Conservation (phyloP, 192 early-diverging fungal genomes). For the Linnemannia exigua region DNA sequence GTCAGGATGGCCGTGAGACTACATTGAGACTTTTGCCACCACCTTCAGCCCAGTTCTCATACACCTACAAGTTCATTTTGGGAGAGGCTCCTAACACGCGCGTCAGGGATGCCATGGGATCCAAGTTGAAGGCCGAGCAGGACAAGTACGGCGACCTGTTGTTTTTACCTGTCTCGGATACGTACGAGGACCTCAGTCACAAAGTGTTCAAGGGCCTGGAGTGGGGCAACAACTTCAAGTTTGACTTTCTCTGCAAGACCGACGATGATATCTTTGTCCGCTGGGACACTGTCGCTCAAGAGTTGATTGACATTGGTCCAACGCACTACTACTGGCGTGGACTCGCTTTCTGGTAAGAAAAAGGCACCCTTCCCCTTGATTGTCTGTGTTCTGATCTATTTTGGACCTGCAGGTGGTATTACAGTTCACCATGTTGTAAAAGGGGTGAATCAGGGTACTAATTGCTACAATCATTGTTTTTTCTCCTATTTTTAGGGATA, state of each 20-base stretch:
- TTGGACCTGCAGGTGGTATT: not conserved
- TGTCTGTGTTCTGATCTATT: not conserved
- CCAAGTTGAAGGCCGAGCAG: constrained; percentile 62
- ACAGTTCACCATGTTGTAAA: not conserved
- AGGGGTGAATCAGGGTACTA: not conserved
- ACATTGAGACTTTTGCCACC: constrained; percentile 61
- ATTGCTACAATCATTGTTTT: not conserved
- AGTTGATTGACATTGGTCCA: constrained; percentile 60
- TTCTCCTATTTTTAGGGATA: constrained; percentile 59
- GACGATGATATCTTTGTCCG: constrained; percentile 75
- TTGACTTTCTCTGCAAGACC: constrained; percentile 71
- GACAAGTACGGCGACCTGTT: constrained; percentile 63
- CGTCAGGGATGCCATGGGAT: constrained; percentile 56
- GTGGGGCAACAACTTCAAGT: constrained; percentile 67
- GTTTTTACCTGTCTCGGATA: constrained; percentile 67
- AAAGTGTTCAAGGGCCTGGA: constrained; percentile 71
- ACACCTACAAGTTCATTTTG: constrained; percentile 66
- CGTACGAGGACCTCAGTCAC: constrained; percentile 65
- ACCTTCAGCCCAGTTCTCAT: constrained; percentile 56
- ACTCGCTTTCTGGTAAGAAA: constrained; percentile 67
- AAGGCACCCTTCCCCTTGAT: too few relatives aligned
- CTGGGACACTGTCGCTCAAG: constrained; percentile 66
- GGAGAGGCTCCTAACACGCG: constrained; percentile 63
- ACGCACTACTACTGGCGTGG: constrained; percentile 70
- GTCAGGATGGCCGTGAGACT: constrained; percentile 63